These are phyloP conservation scores for Penicillium angulare DNA, from an alignment of 495 filamentous ascomycete species.

Conservation along the genomic window DNA sequence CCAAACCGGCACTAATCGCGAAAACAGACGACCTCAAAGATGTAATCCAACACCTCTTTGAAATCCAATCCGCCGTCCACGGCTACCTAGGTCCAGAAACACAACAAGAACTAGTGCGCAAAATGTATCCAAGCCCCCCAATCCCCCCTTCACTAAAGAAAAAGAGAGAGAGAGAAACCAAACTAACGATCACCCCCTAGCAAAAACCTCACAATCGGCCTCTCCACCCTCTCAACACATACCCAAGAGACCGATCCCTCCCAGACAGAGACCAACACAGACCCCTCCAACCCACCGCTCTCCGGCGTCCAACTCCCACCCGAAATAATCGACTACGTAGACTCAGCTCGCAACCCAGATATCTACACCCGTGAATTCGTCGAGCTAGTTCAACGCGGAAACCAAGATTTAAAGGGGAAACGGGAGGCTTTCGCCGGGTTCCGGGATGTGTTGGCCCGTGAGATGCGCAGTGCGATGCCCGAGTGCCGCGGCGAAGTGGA, in stretches of 20 bases:
- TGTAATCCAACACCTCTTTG: conserved; percentile 83
- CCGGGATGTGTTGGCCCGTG: conserved; percentile 73
- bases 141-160: conserved; percentile 1
- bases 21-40: conserved; percentile 45
- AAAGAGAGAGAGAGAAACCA: conserved; percentile 4
- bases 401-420: conserved; percentile 84
- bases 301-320: conserved; percentile 64
- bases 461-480: conserved; percentile 77
- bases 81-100: conserved; percentile 64
- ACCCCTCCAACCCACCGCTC: conserved; percentile 46
- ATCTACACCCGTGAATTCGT: conserved; percentile 98
- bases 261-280: conserved; percentile 37
- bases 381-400: conserved; percentile 78
- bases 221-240: conserved; percentile 40
- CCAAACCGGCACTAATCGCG: conserved; percentile 5
- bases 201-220: conserved; percentile 44
- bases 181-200: conserved; percentile 19
- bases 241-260: conserved; percentile 30
- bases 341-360: conserved; percentile 90
- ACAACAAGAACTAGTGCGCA: conserved; percentile 57
- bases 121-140: conserved; percentile 61
- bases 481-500: conserved; percentile 71
- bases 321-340: conserved; percentile 93
- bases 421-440: conserved; percentile 76
- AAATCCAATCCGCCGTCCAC: conserved; percentile 72